A percentile compares a stretch with the other conserved stretches of the same genome.
Evolutionary conservation across 1,284 basidiomycete genomes (phyloP).

Genomic region (Sporisorium exsertum): DNA sequence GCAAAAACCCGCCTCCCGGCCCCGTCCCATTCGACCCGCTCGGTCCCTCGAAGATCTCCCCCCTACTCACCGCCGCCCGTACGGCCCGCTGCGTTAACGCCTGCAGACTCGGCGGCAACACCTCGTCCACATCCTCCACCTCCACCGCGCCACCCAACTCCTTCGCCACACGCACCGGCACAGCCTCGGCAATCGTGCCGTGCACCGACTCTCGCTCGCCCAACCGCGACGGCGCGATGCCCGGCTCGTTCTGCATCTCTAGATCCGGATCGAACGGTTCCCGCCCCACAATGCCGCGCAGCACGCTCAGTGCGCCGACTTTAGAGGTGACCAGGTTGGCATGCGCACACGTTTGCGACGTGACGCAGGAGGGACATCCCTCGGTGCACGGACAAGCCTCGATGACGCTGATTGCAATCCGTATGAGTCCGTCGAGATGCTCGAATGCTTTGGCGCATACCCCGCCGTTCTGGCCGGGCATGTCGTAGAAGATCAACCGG

Average conservation of each 20-base stretch:
- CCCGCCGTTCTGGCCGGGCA: conserved; percentile 78
- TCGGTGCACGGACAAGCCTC: conserved; percentile 78
- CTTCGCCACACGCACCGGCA: conserved; percentile 41
- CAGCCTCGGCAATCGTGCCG: conserved; percentile 47
- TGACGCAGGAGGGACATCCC: conserved; percentile 81
- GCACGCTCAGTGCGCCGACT: conserved; percentile 62
- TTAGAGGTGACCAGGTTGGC: conserved; percentile 65
- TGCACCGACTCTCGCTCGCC: conserved; percentile 36
- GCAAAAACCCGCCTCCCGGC: conserved; percentile 40
- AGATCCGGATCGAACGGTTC: conserved; percentile 61
- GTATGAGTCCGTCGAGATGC: conserved; percentile 77
- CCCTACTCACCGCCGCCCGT: conserved; percentile 25
- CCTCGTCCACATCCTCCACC: conserved; percentile 52
- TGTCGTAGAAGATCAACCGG: conserved; percentile 86
- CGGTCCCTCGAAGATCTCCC: conserved; percentile 9
- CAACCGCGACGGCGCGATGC: conserved; percentile 37
- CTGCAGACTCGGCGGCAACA: conserved; percentile 45
- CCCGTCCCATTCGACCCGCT: conserved; percentile 31
- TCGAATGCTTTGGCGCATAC: conserved; percentile 85
- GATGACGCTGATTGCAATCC: conserved; percentile 77
- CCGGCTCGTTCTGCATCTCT: conserved; percentile 56
- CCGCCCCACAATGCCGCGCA: conserved; percentile 62
- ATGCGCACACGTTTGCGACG: conserved; percentile 52
- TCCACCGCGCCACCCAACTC: conserved; percentile 34
- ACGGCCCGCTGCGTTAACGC: conserved; percentile 28